Conservation (phyloP, 129 eudicot species). For the Flaveria trinervia region DNA sequence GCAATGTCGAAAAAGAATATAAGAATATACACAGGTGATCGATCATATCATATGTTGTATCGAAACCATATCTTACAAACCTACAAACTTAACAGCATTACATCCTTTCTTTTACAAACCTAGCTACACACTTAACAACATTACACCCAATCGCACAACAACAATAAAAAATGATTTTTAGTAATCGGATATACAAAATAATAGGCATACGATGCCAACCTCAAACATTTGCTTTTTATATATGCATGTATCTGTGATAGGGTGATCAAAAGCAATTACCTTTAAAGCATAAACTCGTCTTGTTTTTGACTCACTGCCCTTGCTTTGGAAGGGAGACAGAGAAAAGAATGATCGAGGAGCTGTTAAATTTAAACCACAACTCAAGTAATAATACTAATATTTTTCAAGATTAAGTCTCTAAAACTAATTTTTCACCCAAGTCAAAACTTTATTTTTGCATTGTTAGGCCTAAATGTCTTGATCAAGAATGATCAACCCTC, state of each 20-base stretch:
- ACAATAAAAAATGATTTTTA: background rate
- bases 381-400: background rate
- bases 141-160: background rate
- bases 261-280: too few species aligned
- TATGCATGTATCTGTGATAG: background rate
- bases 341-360: constrained; percentile 89
- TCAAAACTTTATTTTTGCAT: too few species aligned
- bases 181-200: background rate
- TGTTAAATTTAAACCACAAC: constrained; percentile 33
- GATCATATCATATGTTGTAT: background rate
- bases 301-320: constrained; percentile 77
- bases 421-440: background rate
- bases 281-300: constrained; percentile 40
- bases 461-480: too few species aligned
- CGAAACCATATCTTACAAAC: background rate
- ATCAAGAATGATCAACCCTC: too few species aligned
- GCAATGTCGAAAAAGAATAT: background rate
- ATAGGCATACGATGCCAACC: constrained; percentile 13
- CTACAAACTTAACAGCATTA: background rate
- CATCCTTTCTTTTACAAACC: background rate
- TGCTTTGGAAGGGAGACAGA: constrained; percentile 72
- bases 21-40: background rate
- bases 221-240: background rate
- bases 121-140: background rate
- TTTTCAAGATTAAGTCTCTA: too few species aligned